These are phyloP conservation scores for Paraphaeosphaeria minitans DNA, from an alignment of 2,329 filamentous ascomycete species.

Conservation along the genomic window DNA sequence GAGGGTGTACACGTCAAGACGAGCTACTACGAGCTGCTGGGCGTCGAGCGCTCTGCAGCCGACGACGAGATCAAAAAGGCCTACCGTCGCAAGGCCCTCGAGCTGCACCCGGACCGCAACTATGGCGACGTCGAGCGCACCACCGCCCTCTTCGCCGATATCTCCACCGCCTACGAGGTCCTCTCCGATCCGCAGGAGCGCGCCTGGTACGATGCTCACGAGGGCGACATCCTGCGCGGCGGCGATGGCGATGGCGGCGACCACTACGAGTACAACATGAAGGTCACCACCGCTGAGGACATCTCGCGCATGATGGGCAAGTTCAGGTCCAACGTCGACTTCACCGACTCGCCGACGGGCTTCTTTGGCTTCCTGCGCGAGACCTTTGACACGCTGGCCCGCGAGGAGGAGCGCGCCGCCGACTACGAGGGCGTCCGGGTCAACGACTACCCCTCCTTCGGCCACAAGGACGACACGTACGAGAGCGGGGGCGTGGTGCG, in stretches of 20 bases:
- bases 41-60: conserved; percentile 71
- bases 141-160: conserved; percentile 84
- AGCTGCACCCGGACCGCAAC: conserved; percentile 94
- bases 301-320: conserved; percentile 77
- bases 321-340: conserved; percentile 78
- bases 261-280: conserved; percentile 70
- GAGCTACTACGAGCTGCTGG: conserved; percentile 86
- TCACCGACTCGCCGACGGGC: conserved; percentile 77
- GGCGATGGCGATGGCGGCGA: conserved; percentile 57
- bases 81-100: conserved; percentile 87
- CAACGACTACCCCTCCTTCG: conserved; percentile 80
- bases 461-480: conserved; percentile 73
- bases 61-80: conserved; percentile 94
- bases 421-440: conserved; percentile 67
- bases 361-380: conserved; percentile 83
- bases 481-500: conserved; percentile 69
- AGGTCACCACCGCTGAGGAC: conserved; percentile 79
- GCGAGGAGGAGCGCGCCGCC: conserved; percentile 78
- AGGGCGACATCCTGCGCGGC: conserved; percentile 78
- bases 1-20: conserved; percentile 60
- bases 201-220: conserved; percentile 96
- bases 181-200: conserved; percentile 94
- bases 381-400: conserved; percentile 78
- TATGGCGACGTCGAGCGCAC: conserved; percentile 82
- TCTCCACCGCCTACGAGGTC: conserved; percentile 94